Evolutionary conservation across 2,329 filamentous ascomycete genomes (phyloP), one percentile per base, ranked within the genome.

Genomic region (Graphilbum ipis-grandicollis): DNA sequence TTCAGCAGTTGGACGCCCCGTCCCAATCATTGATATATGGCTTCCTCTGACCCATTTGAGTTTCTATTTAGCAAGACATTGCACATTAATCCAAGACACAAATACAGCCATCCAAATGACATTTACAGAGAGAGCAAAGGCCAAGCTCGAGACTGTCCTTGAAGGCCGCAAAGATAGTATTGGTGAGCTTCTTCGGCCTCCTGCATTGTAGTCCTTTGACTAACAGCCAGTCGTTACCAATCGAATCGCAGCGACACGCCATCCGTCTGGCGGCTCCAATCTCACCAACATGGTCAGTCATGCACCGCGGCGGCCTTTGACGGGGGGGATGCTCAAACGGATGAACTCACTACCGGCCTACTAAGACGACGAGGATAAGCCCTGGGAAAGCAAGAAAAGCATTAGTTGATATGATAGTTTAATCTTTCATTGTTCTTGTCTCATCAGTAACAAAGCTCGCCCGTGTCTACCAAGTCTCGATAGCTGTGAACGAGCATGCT

Each of bases 341-440:
- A 19, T 41, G 23, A 41, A 39, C 21, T 36, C 39, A 34, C 36
- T 33, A 34, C 39, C 39, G n/a, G 39, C 39, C 4, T 40, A 38
- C 15, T 40, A 23, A 19, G 32, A 13, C 14, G 6, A 13, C n/a
- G n/a, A n/a, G n/a, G n/a, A n/a, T n/a, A n/a, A n/a, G n/a, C n/a
- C n/a, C n/a, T n/a, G n/a, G n/a, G n/a, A n/a, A n/a, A n/a, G n/a
- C n/a, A n/a, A n/a, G n/a, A n/a, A n/a, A n/a, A n/a, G n/a, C n/a
- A n/a, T n/a, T n/a, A n/a, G n/a, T n/a, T n/a, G n/a, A n/a, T n/a
- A n/a, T n/a, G n/a, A n/a, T n/a, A n/a, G n/a, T n/a, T n/a, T n/a
- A n/a, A n/a, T n/a, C n/a, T n/a, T n/a, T n/a, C n/a, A n/a, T n/a
- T n/a, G n/a, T n/a, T n/a, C n/a, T n/a, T n/a, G n/a, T n/a, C n/a